Conservation (phyloP, 352 stramenopile genomes). For the Phytophthora litchii region DNA sequence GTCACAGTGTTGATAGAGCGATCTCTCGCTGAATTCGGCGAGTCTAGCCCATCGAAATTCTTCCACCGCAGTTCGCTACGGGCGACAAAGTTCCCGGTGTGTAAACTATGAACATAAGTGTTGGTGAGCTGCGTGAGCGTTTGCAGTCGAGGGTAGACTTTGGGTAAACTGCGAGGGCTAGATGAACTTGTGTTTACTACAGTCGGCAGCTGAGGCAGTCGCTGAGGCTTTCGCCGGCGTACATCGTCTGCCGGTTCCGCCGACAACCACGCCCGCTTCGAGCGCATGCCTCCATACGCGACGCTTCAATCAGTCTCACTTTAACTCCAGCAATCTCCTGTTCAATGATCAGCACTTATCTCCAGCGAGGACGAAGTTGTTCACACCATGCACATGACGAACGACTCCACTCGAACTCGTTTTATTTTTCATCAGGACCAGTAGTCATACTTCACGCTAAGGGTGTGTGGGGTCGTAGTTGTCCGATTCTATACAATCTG, state of each 20-base stretch:
- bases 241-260: constrained; percentile 6
- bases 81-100: constrained; percentile 48
- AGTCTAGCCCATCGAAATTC: constrained; percentile 37
- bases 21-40: constrained; percentile 26
- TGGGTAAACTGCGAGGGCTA: constrained; percentile 17
- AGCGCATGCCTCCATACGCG: constrained; percentile 15
- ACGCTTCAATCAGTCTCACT: constrained; percentile 12
- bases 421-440: constrained; percentile 30
- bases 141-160: constrained; percentile 43
- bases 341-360: background rate
- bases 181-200: background rate
- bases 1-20: constrained; percentile 31
- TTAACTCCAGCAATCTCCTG: background rate
- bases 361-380: background rate
- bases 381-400: too few relatives aligned
- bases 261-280: constrained; percentile 11
- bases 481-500: constrained; percentile 40
- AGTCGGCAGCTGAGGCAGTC: constrained; percentile 3
- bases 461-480: constrained; percentile 7
- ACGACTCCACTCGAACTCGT: constrained; percentile 26
- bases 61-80: constrained; percentile 52
- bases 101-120: constrained; percentile 43
- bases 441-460: constrained; percentile 31
- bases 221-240: constrained; percentile 8
- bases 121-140: constrained; percentile 55